Conservation (phyloP, 164 flowering plant species). For the Vitis labrusca region DNA sequence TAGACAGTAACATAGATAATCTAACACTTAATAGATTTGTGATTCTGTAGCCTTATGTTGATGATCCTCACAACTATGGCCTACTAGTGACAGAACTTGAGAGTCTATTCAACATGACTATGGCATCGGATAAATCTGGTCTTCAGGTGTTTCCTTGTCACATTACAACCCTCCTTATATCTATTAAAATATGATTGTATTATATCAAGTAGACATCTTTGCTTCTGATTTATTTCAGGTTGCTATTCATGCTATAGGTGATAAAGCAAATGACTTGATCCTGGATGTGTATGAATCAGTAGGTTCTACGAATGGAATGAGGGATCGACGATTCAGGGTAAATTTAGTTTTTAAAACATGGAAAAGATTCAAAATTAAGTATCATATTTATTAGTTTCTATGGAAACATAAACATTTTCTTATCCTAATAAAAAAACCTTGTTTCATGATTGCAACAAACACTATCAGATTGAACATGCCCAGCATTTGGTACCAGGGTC, state of each 20-base stretch:
- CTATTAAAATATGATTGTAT: neutral
- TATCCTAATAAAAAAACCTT: neutral
- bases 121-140: slow-evolving; percentile 62
- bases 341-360: slow-evolving; percentile 12
- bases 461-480: slow-evolving; percentile 88
- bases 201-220: neutral
- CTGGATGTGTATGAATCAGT: slow-evolving; percentile 69
- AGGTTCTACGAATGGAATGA: slow-evolving; percentile 51
- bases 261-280: slow-evolving; percentile 82
- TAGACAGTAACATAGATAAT: no score
- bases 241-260: slow-evolving; percentile 97
- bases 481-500: slow-evolving; percentile 85
- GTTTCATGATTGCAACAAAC: slow-evolving; percentile 8
- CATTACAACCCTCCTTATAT: neutral
- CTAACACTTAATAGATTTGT: neutral
- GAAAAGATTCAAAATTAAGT: neutral
- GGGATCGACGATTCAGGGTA: slow-evolving; percentile 91
- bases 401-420: neutral
- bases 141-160: slow-evolving; percentile 65
- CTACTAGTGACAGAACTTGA: slow-evolving; percentile 64
- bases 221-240: slow-evolving; percentile 45
- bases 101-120: slow-evolving; percentile 62
- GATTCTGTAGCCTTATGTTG: slow-evolving; percentile 61
- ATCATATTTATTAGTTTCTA: neutral
- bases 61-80: slow-evolving; percentile 79